Evolutionary conservation across 768 basidiomycete species (phyloP), one percentile per base, ranked within the genome.

Genomic region (Rhizopogon vesiculosus): DNA sequence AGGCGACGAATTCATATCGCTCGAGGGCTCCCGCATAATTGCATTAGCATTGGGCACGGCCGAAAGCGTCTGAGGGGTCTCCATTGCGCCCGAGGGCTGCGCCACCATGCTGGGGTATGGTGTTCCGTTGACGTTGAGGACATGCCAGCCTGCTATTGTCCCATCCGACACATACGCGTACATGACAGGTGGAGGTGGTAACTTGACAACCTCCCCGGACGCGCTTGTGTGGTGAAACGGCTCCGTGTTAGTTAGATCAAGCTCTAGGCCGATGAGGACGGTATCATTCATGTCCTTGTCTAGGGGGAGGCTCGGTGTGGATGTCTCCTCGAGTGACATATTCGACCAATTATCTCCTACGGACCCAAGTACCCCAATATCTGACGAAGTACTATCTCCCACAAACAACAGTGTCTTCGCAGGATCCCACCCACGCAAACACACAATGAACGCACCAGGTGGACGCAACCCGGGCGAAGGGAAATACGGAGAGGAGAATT

Each of bases 81-180:
- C 48, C 62, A 22, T 53, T 31, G 50, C 40, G 19, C n/a, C 53
- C 7, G 56, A 42, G 13, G 65, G 39, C 22, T 45, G 31, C 8
- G 68, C 62, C 6, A 77, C 64, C 77, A 90, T 82, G 29, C 82
- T 82, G 42, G 76, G 71, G 63, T 90, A 91, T 7, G 78, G 72
- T 16, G 61, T 67, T 1, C 74, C 77, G 42, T 77, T 78, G 7
- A 75, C 72, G 63, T 86, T 82, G 39, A 88, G 79, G 19, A 87
- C 64, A 65, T 84, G 75, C 89, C 90, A 93, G 3, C 76, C 90
- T 46, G 84, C 79, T 22, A 93, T 53, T 0, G 89, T 88, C 18
- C 90, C 90, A 63, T 93, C 90, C 53, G 84, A 89, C 10, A 88
- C 77, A 67, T 89, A 91, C 3, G 82, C 85, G 65, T 84, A 91